Percentiles rank a stretch among this genome's conserved stretches.
These are phyloP conservation scores for Suillus subaureus DNA, from an alignment of 768 basidiomycete genomes.

Conservation along the genomic window DNA sequence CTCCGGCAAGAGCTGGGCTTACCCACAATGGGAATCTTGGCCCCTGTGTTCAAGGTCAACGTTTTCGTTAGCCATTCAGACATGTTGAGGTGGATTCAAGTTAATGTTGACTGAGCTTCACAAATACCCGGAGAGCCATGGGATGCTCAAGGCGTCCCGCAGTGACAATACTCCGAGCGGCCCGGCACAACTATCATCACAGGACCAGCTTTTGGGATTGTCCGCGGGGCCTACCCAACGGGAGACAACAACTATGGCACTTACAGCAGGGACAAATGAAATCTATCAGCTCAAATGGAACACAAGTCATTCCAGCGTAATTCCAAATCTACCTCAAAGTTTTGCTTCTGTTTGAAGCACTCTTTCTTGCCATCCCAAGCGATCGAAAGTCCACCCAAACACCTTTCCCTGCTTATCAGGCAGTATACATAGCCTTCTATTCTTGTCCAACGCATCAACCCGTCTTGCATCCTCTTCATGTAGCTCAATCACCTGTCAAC, in stretches of 20 bases:
- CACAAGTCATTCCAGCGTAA: not conserved
- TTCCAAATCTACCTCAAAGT: not conserved
- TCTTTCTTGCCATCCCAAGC: conserved; percentile 42
- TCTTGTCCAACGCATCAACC: conserved; percentile 35
- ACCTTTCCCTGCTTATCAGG: conserved; percentile 30
- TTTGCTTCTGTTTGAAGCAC: conserved; percentile 1
- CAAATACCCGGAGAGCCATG: not conserved
- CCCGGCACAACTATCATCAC: not conserved
- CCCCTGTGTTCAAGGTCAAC: conserved; percentile 29
- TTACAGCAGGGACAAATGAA: not conserved
- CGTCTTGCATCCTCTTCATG: conserved; percentile 35
- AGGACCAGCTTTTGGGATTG: conserved; percentile 2
- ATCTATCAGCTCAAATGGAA: not conserved
- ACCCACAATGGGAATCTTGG: conserved; percentile 29
- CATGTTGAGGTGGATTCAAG: not conserved
- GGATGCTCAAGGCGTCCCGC: not conserved
- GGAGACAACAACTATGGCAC: not conserved
- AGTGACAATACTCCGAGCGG: conserved; percentile 3
- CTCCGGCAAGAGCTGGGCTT: conserved; percentile 24
- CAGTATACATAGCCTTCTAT: conserved; percentile 35
- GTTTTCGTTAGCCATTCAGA: conserved; percentile 12
- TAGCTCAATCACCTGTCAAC: conserved; percentile 33
- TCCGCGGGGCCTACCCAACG: not conserved
- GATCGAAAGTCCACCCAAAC: conserved; percentile 48
- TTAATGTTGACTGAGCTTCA: not conserved